Conservation (phyloP, 176 grass and related monocot species). For the Juncus effusus region DNA sequence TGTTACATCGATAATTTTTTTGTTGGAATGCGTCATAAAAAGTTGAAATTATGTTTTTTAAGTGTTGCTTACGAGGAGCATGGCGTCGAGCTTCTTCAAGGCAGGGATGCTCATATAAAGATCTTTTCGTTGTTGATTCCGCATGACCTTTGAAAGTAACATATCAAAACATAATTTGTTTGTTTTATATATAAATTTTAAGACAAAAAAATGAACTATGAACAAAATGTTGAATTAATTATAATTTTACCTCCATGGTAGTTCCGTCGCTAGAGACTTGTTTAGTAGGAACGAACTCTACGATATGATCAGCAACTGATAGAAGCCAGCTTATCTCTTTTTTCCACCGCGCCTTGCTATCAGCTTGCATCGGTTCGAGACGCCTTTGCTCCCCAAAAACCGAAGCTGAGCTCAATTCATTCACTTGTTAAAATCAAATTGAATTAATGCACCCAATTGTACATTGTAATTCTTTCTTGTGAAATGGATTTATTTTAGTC, state of each 20-base stretch:
- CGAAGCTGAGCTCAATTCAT: slow-evolving; percentile 50
- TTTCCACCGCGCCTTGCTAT: slow-evolving; percentile 61
- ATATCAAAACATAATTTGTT: slow-evolving; percentile 7
- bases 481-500: no score
- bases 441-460: no score
- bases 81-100: slow-evolving; percentile 65
- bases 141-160: slow-evolving; percentile 55
- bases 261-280: slow-evolving; percentile 56
- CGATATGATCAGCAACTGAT: slow-evolving; percentile 70
- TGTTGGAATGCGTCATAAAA: not conserved
- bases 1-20: not conserved
- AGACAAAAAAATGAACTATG: not conserved
- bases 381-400: slow-evolving; percentile 78
- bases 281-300: slow-evolving; percentile 72
- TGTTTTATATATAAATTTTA: no score
- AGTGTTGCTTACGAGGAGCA: slow-evolving; percentile 52
- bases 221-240: no score
- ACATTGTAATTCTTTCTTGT: no score
- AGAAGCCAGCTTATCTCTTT: slow-evolving; percentile 91
- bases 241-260: slow-evolving; percentile 55
- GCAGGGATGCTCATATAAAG: slow-evolving; percentile 72
- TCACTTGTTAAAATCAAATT: no score
- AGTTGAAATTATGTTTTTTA: not conserved
- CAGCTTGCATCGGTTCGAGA: slow-evolving; percentile 68
- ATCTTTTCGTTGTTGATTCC: slow-evolving; percentile 79